Base-by-base conservation (phyloP, 176 grass and related monocot genomes). In the Ananas comosus region DNA sequence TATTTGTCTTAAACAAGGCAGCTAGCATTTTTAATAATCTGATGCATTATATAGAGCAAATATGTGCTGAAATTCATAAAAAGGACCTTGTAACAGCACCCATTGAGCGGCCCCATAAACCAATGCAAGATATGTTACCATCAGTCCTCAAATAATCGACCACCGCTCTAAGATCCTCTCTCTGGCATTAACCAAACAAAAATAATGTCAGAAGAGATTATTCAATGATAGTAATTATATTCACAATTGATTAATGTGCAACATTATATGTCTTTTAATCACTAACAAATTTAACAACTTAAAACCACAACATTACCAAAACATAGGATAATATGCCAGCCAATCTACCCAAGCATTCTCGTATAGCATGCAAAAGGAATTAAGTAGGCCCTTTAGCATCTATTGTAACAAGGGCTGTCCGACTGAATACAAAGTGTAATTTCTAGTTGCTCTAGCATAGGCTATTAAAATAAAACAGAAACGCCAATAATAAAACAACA, bases 81-180 rank as follows among this genome's bases (percentile, higher is more conserved):
- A 58, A 50, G 67, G 56, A 99, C 94, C 89, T 90, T 76, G 94
- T 93, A 51, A 99, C 86, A 49, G 94, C 94, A 74, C 94, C 94
- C 94, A 99, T 99, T 83, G 94, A 99, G 48, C 94, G 94, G n/a
- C 94, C 94, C 94, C 94, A 99, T 78, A 99, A 70, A 53, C 80
- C 94, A 83, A 99, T 99, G 69, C 85, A 90, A 78, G 94, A 99
- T 71, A 90, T 66, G 18, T 85, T 90, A 25, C 87, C 87, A 84
- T 93, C 89, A 49, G 77, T 79, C 48, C 94, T 83, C 64, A 99
- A 78, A 83, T 93, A 56, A 83, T 93, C 85, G 33, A 93, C 94
- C 58, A 88, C 89, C 64, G 94, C 84, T 83, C 79, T 92, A 61
- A 99, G 72, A 87, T 99, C 94, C 80, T 99, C 89, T 93, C 80